phyloP scores from a whole-genome alignment of 2,329 filamentous ascomycete genomes.

The Pleoardoris graminearum region DNA sequence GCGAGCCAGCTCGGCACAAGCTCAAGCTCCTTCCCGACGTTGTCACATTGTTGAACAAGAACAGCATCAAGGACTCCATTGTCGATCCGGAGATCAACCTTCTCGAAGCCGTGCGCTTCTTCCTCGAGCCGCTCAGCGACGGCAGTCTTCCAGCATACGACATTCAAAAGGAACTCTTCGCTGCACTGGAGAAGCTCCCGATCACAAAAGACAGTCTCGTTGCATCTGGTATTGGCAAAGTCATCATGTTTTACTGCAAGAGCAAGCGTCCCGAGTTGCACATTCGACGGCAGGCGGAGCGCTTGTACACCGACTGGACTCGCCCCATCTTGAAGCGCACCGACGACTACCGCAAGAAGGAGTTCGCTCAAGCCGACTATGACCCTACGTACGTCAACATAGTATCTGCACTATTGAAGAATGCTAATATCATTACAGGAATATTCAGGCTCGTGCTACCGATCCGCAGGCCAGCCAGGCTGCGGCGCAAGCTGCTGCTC shows the following conservation, averaged over 20 bases:
- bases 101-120: conserved; percentile 92
- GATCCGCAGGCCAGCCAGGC: conserved; percentile 40
- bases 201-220: conserved; percentile 90
- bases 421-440: conserved; percentile 29
- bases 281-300: conserved; percentile 93
- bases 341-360: conserved; percentile 93
- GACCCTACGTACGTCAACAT: conserved; percentile 56
- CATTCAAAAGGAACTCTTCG: conserved; percentile 93
- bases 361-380: conserved; percentile 61
- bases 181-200: conserved; percentile 75
- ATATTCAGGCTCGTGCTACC: conserved; percentile 28
- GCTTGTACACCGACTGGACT: conserved; percentile 93
- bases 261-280: conserved; percentile 84
- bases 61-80: conserved; percentile 79
- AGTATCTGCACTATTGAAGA: neutral
- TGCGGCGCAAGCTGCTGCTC: conserved; percentile 36
- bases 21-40: conserved; percentile 92
- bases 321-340: conserved; percentile 90
- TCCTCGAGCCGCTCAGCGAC: conserved; percentile 92
- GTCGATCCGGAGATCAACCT: conserved; percentile 96
- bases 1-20: conserved; percentile 86
- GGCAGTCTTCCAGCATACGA: conserved; percentile 94
- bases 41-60: conserved; percentile 83
- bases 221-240: conserved; percentile 92
- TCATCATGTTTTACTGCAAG: conserved; percentile 95